phyloP scores from a whole-genome alignment of 495 filamentous ascomycete genomes.

The Neurospora sp. region DNA sequence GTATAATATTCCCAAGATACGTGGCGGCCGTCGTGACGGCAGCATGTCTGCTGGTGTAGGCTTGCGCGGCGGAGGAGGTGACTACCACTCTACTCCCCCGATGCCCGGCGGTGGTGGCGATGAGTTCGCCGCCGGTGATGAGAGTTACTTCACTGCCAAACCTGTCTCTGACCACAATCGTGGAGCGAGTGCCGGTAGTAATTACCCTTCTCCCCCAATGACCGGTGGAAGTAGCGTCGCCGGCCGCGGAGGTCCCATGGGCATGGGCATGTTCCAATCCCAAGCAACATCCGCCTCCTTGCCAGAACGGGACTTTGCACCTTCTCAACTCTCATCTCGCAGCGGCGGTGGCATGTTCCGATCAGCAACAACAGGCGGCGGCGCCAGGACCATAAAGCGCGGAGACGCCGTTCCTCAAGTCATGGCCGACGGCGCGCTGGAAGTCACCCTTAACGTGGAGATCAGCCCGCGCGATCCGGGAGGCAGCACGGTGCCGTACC shows the following conservation, averaged over 20 bases:
- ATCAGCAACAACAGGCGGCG: constrained; percentile 61
- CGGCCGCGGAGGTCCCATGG: background rate
- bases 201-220: constrained; percentile 7
- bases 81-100: constrained; percentile 6
- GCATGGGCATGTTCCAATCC: constrained; percentile 6
- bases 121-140: constrained; percentile 34
- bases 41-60: constrained; percentile 10
- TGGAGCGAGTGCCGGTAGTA: background rate
- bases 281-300: background rate
- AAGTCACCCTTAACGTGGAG: constrained; percentile 80
- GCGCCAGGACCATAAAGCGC: constrained; percentile 45
- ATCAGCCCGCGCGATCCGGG: constrained; percentile 73
- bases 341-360: constrained; percentile 38
- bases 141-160: constrained; percentile 31
- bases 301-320: constrained; percentile 10
- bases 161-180: constrained; percentile 13
- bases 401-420: constrained; percentile 2
- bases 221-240: constrained; percentile 2
- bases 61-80: constrained; percentile 26
- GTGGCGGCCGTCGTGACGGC: background rate
- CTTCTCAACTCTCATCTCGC: background rate
- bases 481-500: constrained; percentile 81
- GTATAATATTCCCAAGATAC: constrained; percentile 2
- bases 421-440: constrained; percentile 59
- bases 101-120: background rate